Percentiles rank a stretch among this genome's conserved stretches.
Conservation (phyloP, 331 rosid species). For the Rhamnella rubrinervis region DNA sequence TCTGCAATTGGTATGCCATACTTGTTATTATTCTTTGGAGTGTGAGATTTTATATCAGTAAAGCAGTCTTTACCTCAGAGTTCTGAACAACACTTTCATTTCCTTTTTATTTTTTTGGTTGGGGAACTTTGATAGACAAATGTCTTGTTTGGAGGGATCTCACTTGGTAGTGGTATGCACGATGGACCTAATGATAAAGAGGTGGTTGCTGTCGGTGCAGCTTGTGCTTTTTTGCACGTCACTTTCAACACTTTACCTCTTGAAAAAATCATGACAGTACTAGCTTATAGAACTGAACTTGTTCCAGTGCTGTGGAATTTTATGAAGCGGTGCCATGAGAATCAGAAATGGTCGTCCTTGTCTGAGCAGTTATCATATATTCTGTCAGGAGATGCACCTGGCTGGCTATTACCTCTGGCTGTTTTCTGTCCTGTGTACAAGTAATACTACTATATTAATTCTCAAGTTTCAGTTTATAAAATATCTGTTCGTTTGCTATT, state of each 20-base stretch:
- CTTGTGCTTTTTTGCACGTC: constrained; percentile 85
- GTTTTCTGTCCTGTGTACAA: constrained; percentile 99
- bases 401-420: constrained; percentile 93
- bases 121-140: constrained; percentile 61
- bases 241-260: constrained; percentile 78
- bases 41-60: background rate
- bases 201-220: constrained; percentile 89
- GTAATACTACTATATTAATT: constrained; percentile 43
- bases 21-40: constrained; percentile 9
- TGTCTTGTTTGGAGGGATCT: constrained; percentile 76
- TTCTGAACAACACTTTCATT: constrained; percentile 1
- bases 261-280: constrained; percentile 89
- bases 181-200: constrained; percentile 66
- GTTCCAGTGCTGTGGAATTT: constrained; percentile 94
- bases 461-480: constrained; percentile 21
- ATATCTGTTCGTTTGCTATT: constrained; percentile 5
- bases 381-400: constrained; percentile 89
- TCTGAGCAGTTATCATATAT: constrained; percentile 68
- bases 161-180: constrained; percentile 43
- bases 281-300: constrained; percentile 94
- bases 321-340: constrained; percentile 87
- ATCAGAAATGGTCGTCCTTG: constrained; percentile 78
- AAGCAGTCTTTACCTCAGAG: constrained; percentile 13
- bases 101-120: background rate
- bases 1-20: constrained; percentile 70